Conservation (phyloP, 176 grass and related monocot genomes). For the Pontederia crassipes region DNA sequence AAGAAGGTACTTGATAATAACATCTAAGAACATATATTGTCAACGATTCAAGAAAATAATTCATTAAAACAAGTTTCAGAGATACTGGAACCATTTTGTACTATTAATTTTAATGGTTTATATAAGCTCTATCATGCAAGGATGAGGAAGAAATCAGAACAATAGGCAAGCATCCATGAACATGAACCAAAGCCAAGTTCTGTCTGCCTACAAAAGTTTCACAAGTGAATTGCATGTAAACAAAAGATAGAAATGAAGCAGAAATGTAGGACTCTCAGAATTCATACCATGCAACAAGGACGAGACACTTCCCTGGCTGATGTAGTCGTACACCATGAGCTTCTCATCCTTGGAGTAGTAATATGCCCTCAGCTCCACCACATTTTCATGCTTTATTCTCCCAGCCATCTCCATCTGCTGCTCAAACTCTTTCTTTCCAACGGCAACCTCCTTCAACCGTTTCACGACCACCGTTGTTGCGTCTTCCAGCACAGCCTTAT, state of each 20-base stretch:
- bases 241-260: not conserved
- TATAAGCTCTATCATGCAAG: not conserved
- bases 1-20: too few relatives aligned
- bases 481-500: slow-evolving; percentile 83
- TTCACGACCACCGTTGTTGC: slow-evolving; percentile 85
- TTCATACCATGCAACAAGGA: slow-evolving; percentile 74
- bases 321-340: slow-evolving; percentile 78
- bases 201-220: too few relatives aligned
- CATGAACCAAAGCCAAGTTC: not conserved
- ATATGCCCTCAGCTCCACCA: slow-evolving; percentile 73
- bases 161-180: not conserved
- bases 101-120: not conserved
- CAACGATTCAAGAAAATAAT: not conserved
- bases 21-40: too few relatives aligned
- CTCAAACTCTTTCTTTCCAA: slow-evolving; percentile 75
- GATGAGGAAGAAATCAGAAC: not conserved
- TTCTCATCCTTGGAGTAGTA: slow-evolving; percentile 99
- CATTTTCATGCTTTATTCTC: slow-evolving; percentile 57
- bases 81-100: not conserved
- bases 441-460: slow-evolving; percentile 77
- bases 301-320: slow-evolving; percentile 64
- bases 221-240: not conserved
- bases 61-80: not conserved
- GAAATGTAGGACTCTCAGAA: not conserved
- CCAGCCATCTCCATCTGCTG: slow-evolving; percentile 92